Percentiles rank a stretch among this genome's conserved stretches.
Evolutionary conservation across 2,329 filamentous ascomycete species (phyloP).

Genomic region (Helotiales sp.): DNA sequence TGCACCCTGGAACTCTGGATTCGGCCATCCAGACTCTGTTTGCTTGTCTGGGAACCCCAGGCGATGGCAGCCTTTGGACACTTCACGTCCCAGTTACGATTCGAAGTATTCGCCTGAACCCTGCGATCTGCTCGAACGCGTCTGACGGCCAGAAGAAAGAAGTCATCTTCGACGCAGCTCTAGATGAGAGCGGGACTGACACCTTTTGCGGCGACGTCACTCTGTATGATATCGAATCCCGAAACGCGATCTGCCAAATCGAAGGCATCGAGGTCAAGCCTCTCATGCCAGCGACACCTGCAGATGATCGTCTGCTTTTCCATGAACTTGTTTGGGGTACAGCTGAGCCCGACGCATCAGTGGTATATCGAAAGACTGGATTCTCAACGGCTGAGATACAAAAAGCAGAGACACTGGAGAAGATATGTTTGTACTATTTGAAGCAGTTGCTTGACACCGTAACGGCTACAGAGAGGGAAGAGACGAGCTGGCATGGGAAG

Average conservation of each 20-base stretch:
- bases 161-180: conserved; percentile 12
- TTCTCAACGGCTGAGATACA: conserved; percentile 17
- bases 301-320: conserved; percentile 34
- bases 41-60: conserved; percentile 27
- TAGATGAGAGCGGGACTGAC: background rate
- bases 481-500: conserved; percentile 19
- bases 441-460: conserved; percentile 12
- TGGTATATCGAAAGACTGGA: conserved; percentile 16
- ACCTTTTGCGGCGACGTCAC: conserved; percentile 17
- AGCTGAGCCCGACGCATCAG: conserved; percentile 27
- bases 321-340: conserved; percentile 28
- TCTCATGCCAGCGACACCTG: conserved; percentile 29
- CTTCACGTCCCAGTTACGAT: conserved; percentile 36
- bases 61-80: conserved; percentile 30
- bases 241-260: conserved; percentile 31
- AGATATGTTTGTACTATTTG: conserved; percentile 20
- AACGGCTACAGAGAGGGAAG: background rate
- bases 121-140: conserved; percentile 8
- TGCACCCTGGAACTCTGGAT: conserved; percentile 64
- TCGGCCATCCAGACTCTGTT: conserved; percentile 59
- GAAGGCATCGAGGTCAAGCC: conserved; percentile 32
- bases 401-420: conserved; percentile 25
- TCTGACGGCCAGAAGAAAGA: background rate
- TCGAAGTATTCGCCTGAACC: conserved; percentile 31
- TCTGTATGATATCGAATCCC: conserved; percentile 11